phyloP scores from a whole-genome alignment of 2,329 filamentous ascomycete species.

The Trichoderma guizhouense region DNA sequence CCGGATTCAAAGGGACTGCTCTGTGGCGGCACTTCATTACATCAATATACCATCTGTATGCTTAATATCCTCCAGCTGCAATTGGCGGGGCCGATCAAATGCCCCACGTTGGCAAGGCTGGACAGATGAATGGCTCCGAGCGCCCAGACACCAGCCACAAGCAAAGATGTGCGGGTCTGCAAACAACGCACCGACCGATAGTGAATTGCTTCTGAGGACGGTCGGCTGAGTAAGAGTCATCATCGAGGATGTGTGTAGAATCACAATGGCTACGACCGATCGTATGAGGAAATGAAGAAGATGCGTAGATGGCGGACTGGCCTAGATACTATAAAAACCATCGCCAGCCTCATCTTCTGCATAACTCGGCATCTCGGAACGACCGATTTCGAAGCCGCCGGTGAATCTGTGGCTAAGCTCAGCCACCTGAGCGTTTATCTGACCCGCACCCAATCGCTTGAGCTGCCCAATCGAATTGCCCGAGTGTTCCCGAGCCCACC shows the following conservation, averaged over 20 bases:
- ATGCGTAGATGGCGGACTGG: background rate
- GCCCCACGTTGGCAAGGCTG: slow-evolving; percentile 16
- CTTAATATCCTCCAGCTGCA: background rate
- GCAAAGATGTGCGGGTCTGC: background rate
- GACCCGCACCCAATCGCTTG: background rate
- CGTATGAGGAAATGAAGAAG: too few relatives aligned
- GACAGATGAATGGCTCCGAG: slow-evolving; percentile 14
- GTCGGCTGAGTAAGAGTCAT: too few relatives aligned
- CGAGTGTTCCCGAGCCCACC: slow-evolving; percentile 16
- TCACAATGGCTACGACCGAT: background rate
- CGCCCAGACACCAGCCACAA: slow-evolving; percentile 15
- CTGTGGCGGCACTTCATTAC: background rate
- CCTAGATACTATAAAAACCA: background rate
- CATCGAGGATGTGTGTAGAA: background rate
- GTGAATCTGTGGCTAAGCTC: slow-evolving; percentile 4
- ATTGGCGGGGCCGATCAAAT: slow-evolving; percentile 6
- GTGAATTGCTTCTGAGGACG: background rate
- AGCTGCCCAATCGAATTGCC: slow-evolving; percentile 10
- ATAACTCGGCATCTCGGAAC: background rate
- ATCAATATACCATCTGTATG: background rate
- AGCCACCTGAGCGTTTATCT: background rate
- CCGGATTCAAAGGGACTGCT: background rate
- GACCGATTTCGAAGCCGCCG: background rate
- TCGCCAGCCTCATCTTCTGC: background rate
- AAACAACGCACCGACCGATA: too few relatives aligned